Percentiles rank a stretch among this genome's conserved stretches.
phyloP scores from a whole-genome alignment of 768 basidiomycete genomes.

The Psilocybe subaeruginosa region DNA sequence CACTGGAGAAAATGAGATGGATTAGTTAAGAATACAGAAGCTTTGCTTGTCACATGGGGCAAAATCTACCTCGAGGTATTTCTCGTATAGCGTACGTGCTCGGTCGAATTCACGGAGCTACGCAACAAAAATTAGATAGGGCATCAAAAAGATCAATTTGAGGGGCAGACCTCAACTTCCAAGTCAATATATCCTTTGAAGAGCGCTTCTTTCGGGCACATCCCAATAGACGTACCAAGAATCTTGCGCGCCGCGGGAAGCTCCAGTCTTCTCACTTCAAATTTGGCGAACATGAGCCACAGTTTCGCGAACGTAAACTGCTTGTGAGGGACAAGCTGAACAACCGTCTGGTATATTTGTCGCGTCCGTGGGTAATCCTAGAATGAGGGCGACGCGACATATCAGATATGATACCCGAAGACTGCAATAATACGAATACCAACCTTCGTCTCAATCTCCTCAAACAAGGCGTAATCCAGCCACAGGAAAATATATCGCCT shows the following conservation, averaged over 20 bases:
- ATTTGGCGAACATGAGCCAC: slow-evolving; percentile 91
- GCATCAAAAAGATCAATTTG: neutral
- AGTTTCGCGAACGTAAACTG: slow-evolving; percentile 97
- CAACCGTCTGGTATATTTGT: slow-evolving; percentile 90
- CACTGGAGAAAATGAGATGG: slow-evolving; percentile 46
- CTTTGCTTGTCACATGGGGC: too few relatives aligned
- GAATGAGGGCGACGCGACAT: neutral
- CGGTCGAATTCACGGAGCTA: slow-evolving; percentile 95
- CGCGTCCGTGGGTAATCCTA: slow-evolving; percentile 86
- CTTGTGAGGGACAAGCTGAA: slow-evolving; percentile 92
- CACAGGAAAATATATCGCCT: slow-evolving; percentile 89
- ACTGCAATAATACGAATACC: slow-evolving; percentile 10
- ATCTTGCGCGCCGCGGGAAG: slow-evolving; percentile 86
- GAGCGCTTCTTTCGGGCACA: slow-evolving; percentile 94
- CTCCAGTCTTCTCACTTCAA: slow-evolving; percentile 86
- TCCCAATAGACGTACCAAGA: slow-evolving; percentile 88
- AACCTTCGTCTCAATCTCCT: slow-evolving; percentile 95
- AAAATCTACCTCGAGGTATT: slow-evolving; percentile 82
- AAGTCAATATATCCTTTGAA: slow-evolving; percentile 97
- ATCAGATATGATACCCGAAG: neutral
- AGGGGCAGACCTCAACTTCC: slow-evolving; percentile 82
- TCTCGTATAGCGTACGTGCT: slow-evolving; percentile 89
- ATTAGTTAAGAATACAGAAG: too few relatives aligned
- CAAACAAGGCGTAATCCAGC: slow-evolving; percentile 95
- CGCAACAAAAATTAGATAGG: neutral